Base-by-base conservation (phyloP, 192 early-diverging fungal genomes). In the Coemansia sp. region DNA sequence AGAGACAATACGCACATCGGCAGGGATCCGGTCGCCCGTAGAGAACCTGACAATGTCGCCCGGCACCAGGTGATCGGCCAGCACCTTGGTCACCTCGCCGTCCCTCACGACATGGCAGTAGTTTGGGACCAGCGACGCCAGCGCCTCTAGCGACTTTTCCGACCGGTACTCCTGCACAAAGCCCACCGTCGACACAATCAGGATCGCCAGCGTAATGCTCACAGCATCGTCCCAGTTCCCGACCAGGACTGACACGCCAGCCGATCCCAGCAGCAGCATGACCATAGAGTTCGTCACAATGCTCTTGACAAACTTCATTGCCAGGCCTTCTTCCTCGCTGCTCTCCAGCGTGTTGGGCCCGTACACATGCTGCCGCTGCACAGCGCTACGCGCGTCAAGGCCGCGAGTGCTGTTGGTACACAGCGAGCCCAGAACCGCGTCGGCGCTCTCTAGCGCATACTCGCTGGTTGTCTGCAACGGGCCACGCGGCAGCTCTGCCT, bases 111-210 rank as follows among this genome's bases (percentile, higher is more conserved):
- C 74, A 35, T 86, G 85, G 26, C 85, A 83, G 51, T 83, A 88
- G 43, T 90, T 78, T 14, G 93, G 90, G 41, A 96, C 81, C 20
- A 90, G 88, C 65, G 87, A 84, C 38, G 87, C 85, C 18, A 96
- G 76, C 20, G 93, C 91, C 75, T 94, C 93, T 42, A 96, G 78
- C 32, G 93, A 91, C 42, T 85, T 87, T 63, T 95, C 92, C 23
- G 92, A 90, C 67, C 90, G 86, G 51, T 89, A 85, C 75, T 96
- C 93, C 62, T 96, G 90, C 49, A 89, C 78, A 57, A 87, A 96
- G 60, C 93, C 93, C 47, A 96, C 92, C 27, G 81, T 78, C 18
- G 93, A 90, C 51, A 85, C 80, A 27, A 90, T 75, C 36, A 91
- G 64, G 6, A 91, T 76, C 5, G 76, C 89, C 47, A 89, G 44